Base-by-base conservation (phyloP, 1,284 basidiomycete species). In the Vanrija pseudolonga region DNA sequence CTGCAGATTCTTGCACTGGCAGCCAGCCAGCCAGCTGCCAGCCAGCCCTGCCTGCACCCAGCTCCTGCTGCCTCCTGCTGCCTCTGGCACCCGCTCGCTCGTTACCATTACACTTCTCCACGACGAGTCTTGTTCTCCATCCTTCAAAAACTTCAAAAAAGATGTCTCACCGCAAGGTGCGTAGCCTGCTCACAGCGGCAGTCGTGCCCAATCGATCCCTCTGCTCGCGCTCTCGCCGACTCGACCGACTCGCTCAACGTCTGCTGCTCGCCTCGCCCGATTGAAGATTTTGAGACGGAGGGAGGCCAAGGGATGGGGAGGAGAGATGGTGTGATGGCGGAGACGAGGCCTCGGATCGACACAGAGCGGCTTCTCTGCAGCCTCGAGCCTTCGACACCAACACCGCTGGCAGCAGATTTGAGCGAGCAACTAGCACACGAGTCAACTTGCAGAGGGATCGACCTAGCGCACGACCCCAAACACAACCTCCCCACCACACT, bases 151-250 rank as follows among this genome's bases (percentile, higher is more conserved):
- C 17, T 43, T 45, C 48, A 46, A 55, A 45, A 60, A 64, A 61
- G 50, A 74, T 74, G 73, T 73, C 71, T 62, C 73, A 74, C 71
- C 61, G 73, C 56, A 74, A 69, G 63, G 68, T 65, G 32, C 37
- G 67, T 66, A 50, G 46, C 26, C 23, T 8, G 38, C 18, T 26
- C 20, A 40, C 37, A 19, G 2, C 43, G 39, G 32, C 11, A 19
- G 9, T n/a, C 44, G 44, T 23, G 36, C 14, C 20, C 43, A 22
- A 8, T 38, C 45, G 40, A 41, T 39, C 38, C 40, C 19, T 24
- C 47, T 22, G 38, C 47, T 39, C 39, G 18, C 23, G 46, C 46
- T 23, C 20, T 39, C 37, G 37, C 37, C 37, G 46, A 15, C 23
- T 32, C 40, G 23, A 8, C 32, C 15, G 36, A 20, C 26, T 12